These are phyloP conservation scores for Dendrothele bispora DNA, from an alignment of 768 basidiomycete genomes.

Conservation along the genomic window DNA sequence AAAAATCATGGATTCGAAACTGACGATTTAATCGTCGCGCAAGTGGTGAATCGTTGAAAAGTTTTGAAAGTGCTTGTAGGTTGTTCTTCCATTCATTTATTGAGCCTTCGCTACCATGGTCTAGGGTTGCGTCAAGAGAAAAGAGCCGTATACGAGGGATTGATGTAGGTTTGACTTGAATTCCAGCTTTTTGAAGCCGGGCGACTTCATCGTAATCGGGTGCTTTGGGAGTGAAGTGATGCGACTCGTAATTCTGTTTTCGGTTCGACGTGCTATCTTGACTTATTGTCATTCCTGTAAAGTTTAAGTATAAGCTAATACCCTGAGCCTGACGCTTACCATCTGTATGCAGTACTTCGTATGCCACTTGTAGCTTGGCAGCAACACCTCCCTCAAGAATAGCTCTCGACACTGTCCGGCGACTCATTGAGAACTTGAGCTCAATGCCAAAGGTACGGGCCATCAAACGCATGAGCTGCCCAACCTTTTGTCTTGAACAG, in stretches of 20 bases:
- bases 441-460: neutral
- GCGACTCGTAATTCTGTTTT: slow-evolving; percentile 13
- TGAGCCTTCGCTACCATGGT: neutral
- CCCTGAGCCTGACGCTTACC: slow-evolving; percentile 3
- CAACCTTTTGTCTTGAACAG: neutral
- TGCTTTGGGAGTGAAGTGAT: slow-evolving; percentile 6
- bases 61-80: slow-evolving; percentile 1
- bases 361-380: slow-evolving; percentile 20
- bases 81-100: slow-evolving; percentile 8
- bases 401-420: slow-evolving; percentile 11
- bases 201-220: slow-evolving; percentile 4
- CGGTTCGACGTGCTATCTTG: slow-evolving; percentile 11
- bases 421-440: slow-evolving; percentile 16
- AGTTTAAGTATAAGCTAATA: neutral
- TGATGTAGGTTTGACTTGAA: too few species aligned
- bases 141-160: neutral
- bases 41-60: neutral
- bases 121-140: neutral
- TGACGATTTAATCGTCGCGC: neutral
- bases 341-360: slow-evolving; percentile 17
- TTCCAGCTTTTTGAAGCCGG: neutral
- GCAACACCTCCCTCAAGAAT: slow-evolving; percentile 21
- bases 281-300: slow-evolving; percentile 8
- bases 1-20: neutral
- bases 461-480: neutral